A percentile compares a stretch with the other conserved stretches of the same genome.
Evolutionary conservation across 345 rosid species (phyloP).

Genomic region (Gossypium herbaceum): DNA sequence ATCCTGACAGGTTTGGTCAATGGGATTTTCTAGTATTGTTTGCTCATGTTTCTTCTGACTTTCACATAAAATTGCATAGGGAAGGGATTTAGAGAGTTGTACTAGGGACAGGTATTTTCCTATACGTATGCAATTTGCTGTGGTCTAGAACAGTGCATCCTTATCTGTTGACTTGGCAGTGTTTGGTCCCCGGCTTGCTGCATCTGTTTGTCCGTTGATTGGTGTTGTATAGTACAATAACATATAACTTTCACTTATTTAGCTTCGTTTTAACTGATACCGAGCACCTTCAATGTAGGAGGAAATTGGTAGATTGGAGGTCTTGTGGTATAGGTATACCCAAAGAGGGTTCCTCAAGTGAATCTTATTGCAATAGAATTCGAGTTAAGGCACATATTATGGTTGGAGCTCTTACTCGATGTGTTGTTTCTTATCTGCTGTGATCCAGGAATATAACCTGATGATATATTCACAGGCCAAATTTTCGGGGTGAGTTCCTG

Average conservation of each 20-base stretch:
- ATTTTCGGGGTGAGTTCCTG: not conserved
- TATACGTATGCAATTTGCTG: not conserved
- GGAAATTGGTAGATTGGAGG: not conserved
- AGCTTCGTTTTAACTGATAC: not conserved
- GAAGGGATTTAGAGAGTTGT: not conserved
- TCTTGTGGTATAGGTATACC: not conserved
- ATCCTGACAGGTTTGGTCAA: not conserved
- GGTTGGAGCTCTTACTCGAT: not conserved
- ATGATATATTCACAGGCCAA: not conserved
- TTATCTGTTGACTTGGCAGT: not conserved
- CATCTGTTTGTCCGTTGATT: not conserved
- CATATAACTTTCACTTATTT: not conserved
- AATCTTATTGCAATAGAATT: not conserved
- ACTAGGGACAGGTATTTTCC: not conserved
- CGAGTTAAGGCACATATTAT: not conserved
- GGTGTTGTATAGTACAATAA: too few relatives aligned
- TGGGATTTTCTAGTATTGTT: not conserved
- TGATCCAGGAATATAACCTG: not conserved
- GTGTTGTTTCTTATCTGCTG: not conserved
- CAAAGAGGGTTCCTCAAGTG: not conserved
- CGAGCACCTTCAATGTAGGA: not conserved
- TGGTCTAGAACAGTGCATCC: not conserved
- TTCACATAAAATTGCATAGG: not conserved
- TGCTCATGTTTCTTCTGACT: not conserved
- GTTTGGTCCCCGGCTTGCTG: not conserved